phyloP scores from a whole-genome alignment of 1,139 yeast genomes.

The Taphrina confusa region DNA sequence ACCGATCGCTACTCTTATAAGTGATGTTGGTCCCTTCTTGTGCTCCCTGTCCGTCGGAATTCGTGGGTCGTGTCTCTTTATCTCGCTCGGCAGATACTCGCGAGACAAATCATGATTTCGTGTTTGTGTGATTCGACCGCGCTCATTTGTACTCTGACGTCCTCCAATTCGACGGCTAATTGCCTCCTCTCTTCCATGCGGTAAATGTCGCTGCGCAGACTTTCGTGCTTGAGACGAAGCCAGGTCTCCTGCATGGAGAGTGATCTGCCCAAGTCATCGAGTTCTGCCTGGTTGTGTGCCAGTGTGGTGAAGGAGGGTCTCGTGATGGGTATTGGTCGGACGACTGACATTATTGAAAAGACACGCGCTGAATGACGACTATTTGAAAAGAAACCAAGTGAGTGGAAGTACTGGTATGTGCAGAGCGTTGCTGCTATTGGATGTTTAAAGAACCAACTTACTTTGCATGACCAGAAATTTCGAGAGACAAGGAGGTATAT shows the following conservation, averaged over 20 bases:
- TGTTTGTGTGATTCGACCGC: conserved; percentile 8
- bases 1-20: too few relatives aligned
- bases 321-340: conserved; percentile 3
- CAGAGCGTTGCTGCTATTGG: too few relatives aligned
- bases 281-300: conserved; percentile 1
- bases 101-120: conserved; percentile 11
- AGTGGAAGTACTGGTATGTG: too few relatives aligned
- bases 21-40: too few relatives aligned
- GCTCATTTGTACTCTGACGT: conserved; percentile 7
- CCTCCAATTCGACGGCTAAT: conserved; percentile 6
- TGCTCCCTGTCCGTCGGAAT: too few relatives aligned
- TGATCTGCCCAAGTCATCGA: conserved; percentile 2
- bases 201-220: neutral
- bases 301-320: conserved; percentile 3
- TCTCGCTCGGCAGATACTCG: neutral
- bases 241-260: conserved; percentile 22
- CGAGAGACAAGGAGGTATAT: too few relatives aligned
- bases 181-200: conserved; percentile 3
- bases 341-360: neutral
- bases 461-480: too few relatives aligned
- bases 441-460: too few relatives aligned
- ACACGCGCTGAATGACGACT: too few relatives aligned
- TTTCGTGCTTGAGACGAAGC: conserved; percentile 1
- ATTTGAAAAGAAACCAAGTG: too few relatives aligned
- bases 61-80: too few relatives aligned